Conservation (phyloP, 441 rosid species). For the Gossypium schwendimanii region DNA sequence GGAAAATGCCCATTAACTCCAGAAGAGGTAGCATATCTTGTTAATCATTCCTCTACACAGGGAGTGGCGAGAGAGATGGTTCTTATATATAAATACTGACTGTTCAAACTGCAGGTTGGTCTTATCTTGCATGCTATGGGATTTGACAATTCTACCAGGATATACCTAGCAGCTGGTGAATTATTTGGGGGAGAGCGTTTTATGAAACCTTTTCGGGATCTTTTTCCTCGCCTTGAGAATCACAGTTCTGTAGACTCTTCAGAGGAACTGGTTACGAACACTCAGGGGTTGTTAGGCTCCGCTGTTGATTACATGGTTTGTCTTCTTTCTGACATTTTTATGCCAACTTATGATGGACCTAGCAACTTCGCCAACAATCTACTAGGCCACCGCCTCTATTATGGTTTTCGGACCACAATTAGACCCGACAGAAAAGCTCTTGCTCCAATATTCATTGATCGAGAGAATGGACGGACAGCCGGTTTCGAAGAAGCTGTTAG, state of each 20-base stretch:
- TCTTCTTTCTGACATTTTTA: constrained; percentile 65
- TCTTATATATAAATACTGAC: constrained; percentile 1
- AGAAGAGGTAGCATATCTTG: constrained; percentile 65
- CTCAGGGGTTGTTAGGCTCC: constrained; percentile 79
- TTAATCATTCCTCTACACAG: neutral
- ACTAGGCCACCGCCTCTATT: constrained; percentile 87
- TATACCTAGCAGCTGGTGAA: constrained; percentile 93
- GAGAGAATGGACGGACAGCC: constrained; percentile 55
- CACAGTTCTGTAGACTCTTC: constrained; percentile 76
- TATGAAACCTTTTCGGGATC: constrained; percentile 70
- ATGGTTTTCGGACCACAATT: constrained; percentile 87
- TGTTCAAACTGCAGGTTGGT: constrained; percentile 63
- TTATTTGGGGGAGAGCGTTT: constrained; percentile 87
- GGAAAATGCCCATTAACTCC: constrained; percentile 97
- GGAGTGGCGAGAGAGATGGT: constrained; percentile 21
- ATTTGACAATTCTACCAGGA: constrained; percentile 76
- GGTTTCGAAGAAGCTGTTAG: constrained; percentile 81
- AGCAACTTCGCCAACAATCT: constrained; percentile 99
- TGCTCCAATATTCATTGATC: constrained; percentile 68
- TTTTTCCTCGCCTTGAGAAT: constrained; percentile 86
- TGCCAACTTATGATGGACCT: constrained; percentile 98
- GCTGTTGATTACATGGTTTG: constrained; percentile 99
- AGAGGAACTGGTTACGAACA: constrained; percentile 61
- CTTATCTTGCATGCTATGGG: constrained; percentile 80
- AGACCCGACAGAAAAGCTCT: constrained; percentile 89